A percentile compares a stretch with the other conserved stretches of the same genome.
phyloP scores from a whole-genome alignment of 2,329 filamentous ascomycete species.

The Dactylellina haptotyla region DNA sequence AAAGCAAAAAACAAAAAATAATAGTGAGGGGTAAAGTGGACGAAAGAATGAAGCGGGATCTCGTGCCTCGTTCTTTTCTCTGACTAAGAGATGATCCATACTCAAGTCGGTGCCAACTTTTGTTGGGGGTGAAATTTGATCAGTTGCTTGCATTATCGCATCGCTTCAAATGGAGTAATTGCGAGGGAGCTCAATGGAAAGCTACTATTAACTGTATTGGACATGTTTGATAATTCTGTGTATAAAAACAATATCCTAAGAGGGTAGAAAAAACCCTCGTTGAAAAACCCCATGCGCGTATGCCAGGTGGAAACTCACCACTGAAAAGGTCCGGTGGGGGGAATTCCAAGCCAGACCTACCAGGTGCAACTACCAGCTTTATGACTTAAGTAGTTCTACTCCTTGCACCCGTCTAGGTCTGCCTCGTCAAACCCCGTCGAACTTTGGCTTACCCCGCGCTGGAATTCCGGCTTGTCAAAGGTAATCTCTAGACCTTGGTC shows the following conservation, averaged over 20 bases:
- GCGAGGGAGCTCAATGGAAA: no score
- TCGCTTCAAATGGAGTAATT: no score
- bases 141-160: no score
- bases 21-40: conserved; percentile 11
- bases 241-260: no score
- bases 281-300: no score
- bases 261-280: no score
- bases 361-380: conserved; percentile 1
- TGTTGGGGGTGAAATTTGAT: not conserved
- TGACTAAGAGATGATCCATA: not conserved
- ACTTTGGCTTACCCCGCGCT: conserved; percentile 29
- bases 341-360: conserved; percentile 27
- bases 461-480: conserved; percentile 36
- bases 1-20: conserved; percentile 20
- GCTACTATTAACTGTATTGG: no score
- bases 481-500: not conserved
- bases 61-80: conserved; percentile 8
- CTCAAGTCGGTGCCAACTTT: not conserved
- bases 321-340: conserved; percentile 25
- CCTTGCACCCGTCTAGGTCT: not conserved
- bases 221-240: no score
- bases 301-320: no score
- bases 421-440: not conserved
- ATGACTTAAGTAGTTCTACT: not conserved
- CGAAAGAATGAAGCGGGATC: not conserved